Evolutionary conservation across 768 basidiomycete genomes (phyloP).

Genomic region (Chalciporus piperatus): DNA sequence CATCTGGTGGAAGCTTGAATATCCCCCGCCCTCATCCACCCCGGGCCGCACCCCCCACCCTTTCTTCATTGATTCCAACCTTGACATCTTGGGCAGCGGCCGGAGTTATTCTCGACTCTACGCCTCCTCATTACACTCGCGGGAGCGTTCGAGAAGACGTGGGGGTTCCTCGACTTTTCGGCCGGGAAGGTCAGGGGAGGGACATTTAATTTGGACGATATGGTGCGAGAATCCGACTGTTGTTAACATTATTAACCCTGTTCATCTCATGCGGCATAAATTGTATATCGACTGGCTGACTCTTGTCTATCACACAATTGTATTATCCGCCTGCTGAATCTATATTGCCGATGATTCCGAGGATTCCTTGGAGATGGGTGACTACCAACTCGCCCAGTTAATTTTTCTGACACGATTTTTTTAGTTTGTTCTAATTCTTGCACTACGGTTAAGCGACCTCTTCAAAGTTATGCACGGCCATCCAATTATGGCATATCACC

Average conservation of each 20-base stretch:
- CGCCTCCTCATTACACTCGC: constrained; percentile 7
- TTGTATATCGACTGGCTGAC: constrained; percentile 5
- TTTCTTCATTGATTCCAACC: constrained; percentile 31
- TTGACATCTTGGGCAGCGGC: constrained; percentile 35
- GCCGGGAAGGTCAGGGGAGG: constrained; percentile 24
- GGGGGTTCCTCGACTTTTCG: constrained; percentile 23
- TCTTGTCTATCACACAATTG: constrained; percentile 5
- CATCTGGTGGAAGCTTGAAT: constrained; percentile 5
- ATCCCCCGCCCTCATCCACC: constrained; percentile 18
- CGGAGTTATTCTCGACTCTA: constrained; percentile 20
- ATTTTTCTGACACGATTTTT: too few relatives aligned
- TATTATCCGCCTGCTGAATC: constrained; percentile 10
- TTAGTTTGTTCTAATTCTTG: too few relatives aligned
- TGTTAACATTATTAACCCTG: not conserved
- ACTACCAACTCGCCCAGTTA: too few relatives aligned
- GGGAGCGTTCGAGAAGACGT: constrained; percentile 17
- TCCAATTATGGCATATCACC: too few relatives aligned
- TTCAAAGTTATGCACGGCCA: too few relatives aligned
- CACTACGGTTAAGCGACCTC: too few relatives aligned
- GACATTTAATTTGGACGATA: constrained; percentile 19
- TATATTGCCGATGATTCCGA: too few relatives aligned
- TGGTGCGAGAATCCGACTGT: not conserved
- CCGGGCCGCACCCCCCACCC: constrained; percentile 21
- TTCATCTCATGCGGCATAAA: not conserved
- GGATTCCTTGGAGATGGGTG: too few relatives aligned